Base-by-base conservation (phyloP, 208 protist species). In the Tritrichomonas foetus region DNA sequence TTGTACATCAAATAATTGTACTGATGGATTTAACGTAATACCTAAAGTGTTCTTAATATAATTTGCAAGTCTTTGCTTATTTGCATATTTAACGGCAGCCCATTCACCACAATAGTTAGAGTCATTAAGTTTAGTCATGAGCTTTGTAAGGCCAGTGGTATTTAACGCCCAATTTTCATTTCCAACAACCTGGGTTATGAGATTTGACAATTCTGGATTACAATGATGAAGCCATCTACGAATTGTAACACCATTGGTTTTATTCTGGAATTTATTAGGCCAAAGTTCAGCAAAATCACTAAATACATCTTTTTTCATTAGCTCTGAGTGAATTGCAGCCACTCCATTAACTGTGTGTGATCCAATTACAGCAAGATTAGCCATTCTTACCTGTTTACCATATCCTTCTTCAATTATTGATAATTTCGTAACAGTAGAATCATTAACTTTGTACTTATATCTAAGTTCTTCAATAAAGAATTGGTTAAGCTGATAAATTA, bases 171-270 rank as follows among this genome's bases (percentile, higher is more conserved):
- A 89, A n/a, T 53, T 57, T 30, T 89, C 78, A 57, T 57, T 30
- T 8, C 78, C 78, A 50, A 44, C 44, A 36, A 89, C 78, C 20
- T 47, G 9, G 33, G 78, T 89, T 41, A 89, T 89, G 41, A 89
- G 25, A 47, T 30, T 30, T 9, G 78, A 89, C 16, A 89, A 30
- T 33, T 33, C 78, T 61, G 47, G 78, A 50, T 74, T 98, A n/a
- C 94, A 93, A 89, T 96, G 95, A 3, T 95, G 84, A 33, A 98
- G 84, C 97, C 97, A 98, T 69, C 97, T 94, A 92, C 97, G 95
- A 20, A 96, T 96, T 0, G 97, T 98, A 16, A 98, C 97, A 93
- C 97, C 97, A 94, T 98, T 98, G 49, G 97, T 98, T 75, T 97
- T 97, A 93, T 97, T 97, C 39, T 96, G 92, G 95, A 98, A 97